These are phyloP conservation scores for Vigna angularis DNA, from an alignment of 306 rosid genomes.

Conservation along the genomic window DNA sequence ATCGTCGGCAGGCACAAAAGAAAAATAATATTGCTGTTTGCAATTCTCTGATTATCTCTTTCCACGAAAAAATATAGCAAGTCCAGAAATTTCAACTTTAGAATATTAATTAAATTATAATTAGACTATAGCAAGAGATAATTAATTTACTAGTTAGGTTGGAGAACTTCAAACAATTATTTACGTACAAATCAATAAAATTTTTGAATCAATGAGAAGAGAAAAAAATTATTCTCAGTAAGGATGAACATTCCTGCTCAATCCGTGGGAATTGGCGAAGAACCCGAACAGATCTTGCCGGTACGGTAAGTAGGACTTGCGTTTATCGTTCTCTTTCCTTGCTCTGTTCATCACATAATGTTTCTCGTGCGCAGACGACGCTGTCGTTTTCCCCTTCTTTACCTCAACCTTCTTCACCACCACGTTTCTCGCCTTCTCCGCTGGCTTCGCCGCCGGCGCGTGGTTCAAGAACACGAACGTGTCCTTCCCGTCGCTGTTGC, in stretches of 20 bases:
- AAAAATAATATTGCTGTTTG: too few species aligned
- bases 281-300: slow-evolving; percentile 70
- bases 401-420: slow-evolving; percentile 35
- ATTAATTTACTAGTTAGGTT: slow-evolving; percentile 6
- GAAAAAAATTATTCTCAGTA: slow-evolving; percentile 42
- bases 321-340: slow-evolving; percentile 69
- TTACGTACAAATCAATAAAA: slow-evolving; percentile 32
- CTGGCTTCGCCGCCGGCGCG: not conserved
- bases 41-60: not conserved
- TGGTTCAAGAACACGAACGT: slow-evolving; percentile 68
- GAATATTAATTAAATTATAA: slow-evolving; percentile 6
- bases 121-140: slow-evolving; percentile 3
- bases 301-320: slow-evolving; percentile 83
- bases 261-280: slow-evolving; percentile 65
- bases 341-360: slow-evolving; percentile 69
- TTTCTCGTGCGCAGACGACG: slow-evolving; percentile 67
- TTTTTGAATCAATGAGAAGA: not conserved
- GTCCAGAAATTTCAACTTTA: not conserved
- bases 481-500: slow-evolving; percentile 90
- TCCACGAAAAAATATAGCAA: not conserved
- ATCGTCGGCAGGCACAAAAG: not conserved
- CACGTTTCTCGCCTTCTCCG: slow-evolving; percentile 27
- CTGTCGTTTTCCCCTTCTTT: slow-evolving; percentile 45
- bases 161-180: slow-evolving; percentile 17
- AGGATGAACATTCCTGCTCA: slow-evolving; percentile 81